phyloP scores from a whole-genome alignment of 2,329 filamentous ascomycete species.

The Cladophialophora psammophila region DNA sequence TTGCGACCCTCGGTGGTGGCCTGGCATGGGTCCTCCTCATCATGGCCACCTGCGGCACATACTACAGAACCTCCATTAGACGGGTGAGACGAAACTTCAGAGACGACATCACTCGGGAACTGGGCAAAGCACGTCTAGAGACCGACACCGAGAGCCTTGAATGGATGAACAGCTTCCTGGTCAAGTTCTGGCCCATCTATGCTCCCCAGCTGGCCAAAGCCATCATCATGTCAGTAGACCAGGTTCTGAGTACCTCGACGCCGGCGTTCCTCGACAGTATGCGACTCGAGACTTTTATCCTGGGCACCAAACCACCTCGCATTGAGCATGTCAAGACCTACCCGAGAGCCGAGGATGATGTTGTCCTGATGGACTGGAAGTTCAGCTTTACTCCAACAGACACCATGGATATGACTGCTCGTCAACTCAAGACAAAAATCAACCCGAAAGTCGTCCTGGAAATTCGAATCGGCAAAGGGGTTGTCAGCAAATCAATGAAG shows the following conservation, averaged over 20 bases:
- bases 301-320: conserved; percentile 92
- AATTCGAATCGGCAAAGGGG: conserved; percentile 90
- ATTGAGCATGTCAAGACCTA: conserved; percentile 99
- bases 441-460: conserved; percentile 97
- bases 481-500: conserved; percentile 95
- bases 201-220: conserved; percentile 91
- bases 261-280: conserved; percentile 92
- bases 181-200: conserved; percentile 99
- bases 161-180: conserved; percentile 98
- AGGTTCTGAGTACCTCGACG: conserved; percentile 90
- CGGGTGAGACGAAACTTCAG: conserved; percentile 94
- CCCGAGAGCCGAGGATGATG: conserved; percentile 91
- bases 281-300: conserved; percentile 89
- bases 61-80: conserved; percentile 94
- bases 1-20: conserved; percentile 88
- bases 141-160: conserved; percentile 91
- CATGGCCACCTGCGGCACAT: conserved; percentile 91
- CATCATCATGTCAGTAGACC: conserved; percentile 92
- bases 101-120: conserved; percentile 88
- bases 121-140: conserved; percentile 85
- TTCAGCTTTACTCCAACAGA: conserved; percentile 99
- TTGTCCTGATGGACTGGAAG: conserved; percentile 99
- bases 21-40: conserved; percentile 92
- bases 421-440: conserved; percentile 92
- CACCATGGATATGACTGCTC: conserved; percentile 84